Conservation (phyloP, 768 basidiomycete genomes). For the Kwoniella shandongensis region DNA sequence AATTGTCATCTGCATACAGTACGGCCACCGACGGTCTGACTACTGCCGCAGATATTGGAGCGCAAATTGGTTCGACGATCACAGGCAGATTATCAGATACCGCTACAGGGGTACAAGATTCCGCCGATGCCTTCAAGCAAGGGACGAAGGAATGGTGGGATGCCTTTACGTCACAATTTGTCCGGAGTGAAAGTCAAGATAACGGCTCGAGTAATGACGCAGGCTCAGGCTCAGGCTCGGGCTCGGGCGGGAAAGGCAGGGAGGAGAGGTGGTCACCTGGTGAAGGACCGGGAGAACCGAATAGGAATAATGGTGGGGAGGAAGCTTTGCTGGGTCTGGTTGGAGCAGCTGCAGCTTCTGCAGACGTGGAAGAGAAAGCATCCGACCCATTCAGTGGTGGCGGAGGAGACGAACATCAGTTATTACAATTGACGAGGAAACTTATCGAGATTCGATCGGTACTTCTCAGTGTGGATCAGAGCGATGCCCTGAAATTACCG, state of each 20-base stretch:
- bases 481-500: constrained; percentile 87
- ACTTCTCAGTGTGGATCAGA: constrained; percentile 94
- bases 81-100: constrained; percentile 54
- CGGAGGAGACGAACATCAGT: constrained; percentile 65
- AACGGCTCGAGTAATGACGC: not conserved
- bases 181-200: not conserved
- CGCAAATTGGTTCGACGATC: constrained; percentile 73
- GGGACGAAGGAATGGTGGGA: constrained; percentile 51
- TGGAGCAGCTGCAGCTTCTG: constrained; percentile 32
- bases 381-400: constrained; percentile 19
- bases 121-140: constrained; percentile 32
- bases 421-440: constrained; percentile 90
- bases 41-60: constrained; percentile 59
- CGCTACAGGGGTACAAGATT: constrained; percentile 31
- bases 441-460: constrained; percentile 94
- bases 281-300: constrained; percentile 45
- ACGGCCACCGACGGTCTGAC: constrained; percentile 35
- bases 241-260: constrained; percentile 10
- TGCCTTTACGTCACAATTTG: constrained; percentile 31
- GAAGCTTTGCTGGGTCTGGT: constrained; percentile 40
- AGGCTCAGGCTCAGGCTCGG: not conserved
- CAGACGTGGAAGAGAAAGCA: constrained; percentile 48
- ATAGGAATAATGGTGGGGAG: constrained; percentile 23
- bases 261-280: constrained; percentile 37
- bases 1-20: constrained; percentile 35